Evolutionary conservation across 139 green algal genomes (phyloP), one percentile per base, ranked within the genome.

Genomic region (Eudorina sp.): DNA sequence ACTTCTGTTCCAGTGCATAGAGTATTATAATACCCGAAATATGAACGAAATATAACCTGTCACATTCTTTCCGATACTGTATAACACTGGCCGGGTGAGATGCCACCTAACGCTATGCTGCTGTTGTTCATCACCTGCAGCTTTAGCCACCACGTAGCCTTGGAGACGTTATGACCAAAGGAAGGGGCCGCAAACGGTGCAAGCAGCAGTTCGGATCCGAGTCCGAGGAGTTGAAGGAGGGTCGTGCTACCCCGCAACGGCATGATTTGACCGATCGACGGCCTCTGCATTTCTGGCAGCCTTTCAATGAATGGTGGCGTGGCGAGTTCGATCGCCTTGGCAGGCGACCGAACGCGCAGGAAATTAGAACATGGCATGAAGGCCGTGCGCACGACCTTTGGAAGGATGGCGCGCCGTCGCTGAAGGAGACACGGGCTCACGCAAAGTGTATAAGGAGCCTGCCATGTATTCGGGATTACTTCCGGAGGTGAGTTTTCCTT

Each of bases 371-470:
- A 13, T 93, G 92, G 92, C 93, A 94, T 70, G 64, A 81, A 1
- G 21, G n/a, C 2, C 69, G 90, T 34, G 88, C 92, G 13, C 43
- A 74, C 36, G 68, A 45, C 18, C 46, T 74, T 1, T 94, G 92
- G 92, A 72, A 53, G 8, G 88, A 91, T 1, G 60, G 78, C 38
- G 86, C 88, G 40, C 92, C 92, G 4, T 82, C 88, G 16, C 43
- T 94, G 16, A 84, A 93, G 80, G 92, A 94, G 85, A 92, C 92
- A 2, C 89, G 92, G 9, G 85, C 93, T 38, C 92, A 94, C 38
- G 92, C 92, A 27, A 94, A 94, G 80, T 94, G 92, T 85, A 34
- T 94, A 55, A 84, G 92, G 34, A 92, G 86, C 80, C 53, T 93
- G 43, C 88, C 90, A 0, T 69, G 90, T 1, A 90, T 93, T 60